These are phyloP conservation scores for Gaertneriomyces semiglobifer DNA, from an alignment of 192 early-diverging fungal species.

Conservation along the genomic window DNA sequence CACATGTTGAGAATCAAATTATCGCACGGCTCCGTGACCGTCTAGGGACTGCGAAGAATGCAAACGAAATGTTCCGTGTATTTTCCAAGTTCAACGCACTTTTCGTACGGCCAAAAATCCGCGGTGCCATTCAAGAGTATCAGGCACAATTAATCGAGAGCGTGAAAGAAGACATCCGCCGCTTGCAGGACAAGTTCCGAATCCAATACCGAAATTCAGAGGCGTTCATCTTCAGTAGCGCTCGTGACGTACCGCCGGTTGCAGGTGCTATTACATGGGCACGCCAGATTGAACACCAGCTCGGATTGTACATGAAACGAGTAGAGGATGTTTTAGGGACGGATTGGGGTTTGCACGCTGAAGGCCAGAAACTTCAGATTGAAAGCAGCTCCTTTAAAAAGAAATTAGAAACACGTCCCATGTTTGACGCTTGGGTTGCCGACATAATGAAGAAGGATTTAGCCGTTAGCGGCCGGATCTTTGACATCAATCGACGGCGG, in stretches of 20 bases:
- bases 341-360: constrained; percentile 94
- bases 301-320: constrained; percentile 91
- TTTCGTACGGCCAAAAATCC: constrained; percentile 98
- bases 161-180: constrained; percentile 96
- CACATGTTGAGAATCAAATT: constrained; percentile 96
- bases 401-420: constrained; percentile 87
- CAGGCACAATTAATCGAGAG: constrained; percentile 96
- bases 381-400: constrained; percentile 88
- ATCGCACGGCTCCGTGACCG: constrained; percentile 89
- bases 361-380: constrained; percentile 87
- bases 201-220: constrained; percentile 84
- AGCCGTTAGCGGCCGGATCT: constrained; percentile 82
- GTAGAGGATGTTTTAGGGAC: constrained; percentile 97
- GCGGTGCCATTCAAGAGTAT: constrained; percentile 99
- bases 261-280: constrained; percentile 96
- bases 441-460: constrained; percentile 81
- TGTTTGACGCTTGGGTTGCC: constrained; percentile 88
- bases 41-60: constrained; percentile 91
- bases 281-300: constrained; percentile 94
- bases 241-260: constrained; percentile 91
- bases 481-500: constrained; percentile 80
- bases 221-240: constrained; percentile 81
- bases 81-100: constrained; percentile 99
- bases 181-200: constrained; percentile 95
- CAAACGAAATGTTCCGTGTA: constrained; percentile 98